Evolutionary conservation across 768 basidiomycete species (phyloP), one percentile per base, ranked within the genome.

Genomic region (Pleurotus giganteus): DNA sequence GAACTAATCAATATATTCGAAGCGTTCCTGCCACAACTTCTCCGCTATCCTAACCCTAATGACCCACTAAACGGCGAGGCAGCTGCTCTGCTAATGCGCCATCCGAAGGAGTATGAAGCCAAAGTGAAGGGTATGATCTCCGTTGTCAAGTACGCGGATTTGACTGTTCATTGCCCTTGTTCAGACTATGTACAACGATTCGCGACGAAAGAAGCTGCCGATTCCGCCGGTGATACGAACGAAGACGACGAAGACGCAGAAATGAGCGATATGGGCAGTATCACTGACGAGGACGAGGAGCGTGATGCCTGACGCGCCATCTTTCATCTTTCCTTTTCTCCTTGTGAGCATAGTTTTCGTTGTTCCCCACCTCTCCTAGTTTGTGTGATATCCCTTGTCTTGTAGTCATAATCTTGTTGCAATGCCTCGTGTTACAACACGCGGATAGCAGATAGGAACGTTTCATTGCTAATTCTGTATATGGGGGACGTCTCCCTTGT

Each of bases 61-160:
- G 97, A 99, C 68, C 97, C 97, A 3, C 76, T 98, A 51, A 99
- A 99, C 60, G 96, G 96, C 29, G 97, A 99, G 73, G 97, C 97
- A 17, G 97, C 97, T 7, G 94, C 96, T 1, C 77, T 99, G 32
- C 82, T 98, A 58, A 94, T 98, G 92, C 89, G 96, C 26, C 95
- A 98, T 67, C 94, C 94, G 29, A 94, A 95, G 69, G 89, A 93
- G 59, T 99, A 99, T 64, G 94, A 96, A 60, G 81, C 80, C 21
- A 96, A 92, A 68, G 95, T 99, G 54, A 93, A 94, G 75, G 93
- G 92, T 89, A 65, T 28, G 80, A 61, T 19, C 34, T 24, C 28
- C 23, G 46, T 26, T 37, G 27, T 36, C 32, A 37, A 17, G 21
- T 19, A 26, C 12, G 26, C 13, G 44, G 12, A 36, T 39, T 61